Evolutionary conservation across 2,329 filamentous ascomycete species (phyloP).

Genomic region (Amauroascus verrucosus): DNA sequence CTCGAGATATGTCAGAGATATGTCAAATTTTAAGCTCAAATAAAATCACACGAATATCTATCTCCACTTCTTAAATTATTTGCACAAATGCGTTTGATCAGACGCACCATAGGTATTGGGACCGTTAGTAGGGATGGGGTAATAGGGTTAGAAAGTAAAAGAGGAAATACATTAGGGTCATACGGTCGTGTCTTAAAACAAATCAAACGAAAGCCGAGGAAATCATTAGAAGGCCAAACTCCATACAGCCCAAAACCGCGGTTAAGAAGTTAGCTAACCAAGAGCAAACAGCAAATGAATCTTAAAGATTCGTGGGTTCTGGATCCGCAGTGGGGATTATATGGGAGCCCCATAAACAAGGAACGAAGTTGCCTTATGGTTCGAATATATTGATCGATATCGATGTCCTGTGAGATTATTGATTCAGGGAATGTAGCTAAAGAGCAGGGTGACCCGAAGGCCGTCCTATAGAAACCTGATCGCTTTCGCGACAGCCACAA

Average conservation of each 20-base stretch:
- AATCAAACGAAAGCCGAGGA: not conserved
- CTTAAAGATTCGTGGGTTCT: too few relatives aligned
- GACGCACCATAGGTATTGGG: not conserved
- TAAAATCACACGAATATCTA: conserved; percentile 4
- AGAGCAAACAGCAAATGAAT: not conserved
- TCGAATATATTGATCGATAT: not conserved
- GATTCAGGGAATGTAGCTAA: not conserved
- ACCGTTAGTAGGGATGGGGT: not conserved
- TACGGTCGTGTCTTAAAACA: conserved; percentile 6
- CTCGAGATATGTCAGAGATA: not conserved
- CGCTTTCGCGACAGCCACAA: not conserved
- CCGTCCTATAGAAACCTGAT: not conserved
- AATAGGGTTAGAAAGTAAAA: not conserved
- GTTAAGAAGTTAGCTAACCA: not conserved
- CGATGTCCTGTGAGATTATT: not conserved
- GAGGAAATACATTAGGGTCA: conserved; percentile 4
- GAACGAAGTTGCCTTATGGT: not conserved
- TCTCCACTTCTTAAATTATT: not conserved
- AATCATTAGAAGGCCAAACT: not conserved
- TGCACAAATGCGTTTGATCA: not conserved
- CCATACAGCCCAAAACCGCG: not conserved
- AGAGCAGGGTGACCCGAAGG: not conserved
- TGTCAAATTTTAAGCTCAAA: not conserved
- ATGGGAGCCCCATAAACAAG: not conserved
- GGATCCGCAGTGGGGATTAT: too few relatives aligned